Base-by-base conservation (phyloP, 2,329 filamentous ascomycete genomes). In the Alternaria infectoria region DNA sequence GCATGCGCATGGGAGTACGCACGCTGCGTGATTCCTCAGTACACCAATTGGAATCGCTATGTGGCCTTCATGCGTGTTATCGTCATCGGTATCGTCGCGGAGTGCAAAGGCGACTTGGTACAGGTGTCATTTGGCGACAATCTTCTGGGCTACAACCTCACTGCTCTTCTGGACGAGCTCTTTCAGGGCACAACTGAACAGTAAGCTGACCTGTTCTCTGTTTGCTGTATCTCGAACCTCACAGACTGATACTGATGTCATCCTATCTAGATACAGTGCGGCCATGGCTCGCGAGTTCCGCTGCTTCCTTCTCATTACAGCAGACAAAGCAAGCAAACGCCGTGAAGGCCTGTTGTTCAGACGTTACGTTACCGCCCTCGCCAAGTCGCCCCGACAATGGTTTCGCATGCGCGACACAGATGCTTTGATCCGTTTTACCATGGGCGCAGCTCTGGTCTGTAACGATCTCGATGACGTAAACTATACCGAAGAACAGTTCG, bases 321-420 rank as follows among this genome's bases (percentile, higher is more conserved):
- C 52, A 12, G 66, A 71, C 59, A 71, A 72, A 49, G 46, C 66
- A 13, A 69, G 66, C 25, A 54, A 62, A 8, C 56, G 63, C 26
- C 54, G 52, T 5, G 23, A 59, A 11, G 63, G 58, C 11, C 28
- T 73, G 45, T 62, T 77, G 9, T 79, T 79, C 65, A 65, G 63
- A 2, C 70, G 72, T 30, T 79, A 80, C 55, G 68, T 72, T 13
- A 65, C 70, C 30, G 69, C 66, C 2, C 68, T 80, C 3, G 69
- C 72, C 11, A 43, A 54, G 8, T 70, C 68, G 0, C 77, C 78
- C 0, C 43, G 63, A 47, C 54, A 59, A 15, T 61, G 75, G 74
- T 79, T 80, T 66, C 76, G 77, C 8, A 59, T 79, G 43, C 75
- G 77, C 10, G 78, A 80, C 61, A 69, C 68, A 32, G 77, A 80